Evolutionary conservation across 768 basidiomycete species (phyloP).

Genomic region (Crepidotus variabilis): DNA sequence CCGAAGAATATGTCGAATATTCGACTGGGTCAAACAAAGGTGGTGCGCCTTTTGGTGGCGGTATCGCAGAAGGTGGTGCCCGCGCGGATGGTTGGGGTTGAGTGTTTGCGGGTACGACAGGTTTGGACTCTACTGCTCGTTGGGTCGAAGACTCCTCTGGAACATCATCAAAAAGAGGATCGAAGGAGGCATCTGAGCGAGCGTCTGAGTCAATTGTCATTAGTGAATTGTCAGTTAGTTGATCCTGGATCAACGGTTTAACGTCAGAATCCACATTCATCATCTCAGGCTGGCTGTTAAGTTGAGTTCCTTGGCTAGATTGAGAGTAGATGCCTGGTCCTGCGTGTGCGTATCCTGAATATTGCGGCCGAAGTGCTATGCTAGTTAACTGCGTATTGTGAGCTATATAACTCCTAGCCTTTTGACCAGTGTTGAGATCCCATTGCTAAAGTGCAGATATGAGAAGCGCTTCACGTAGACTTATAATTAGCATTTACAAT

Average conservation of each 20-base stretch:
- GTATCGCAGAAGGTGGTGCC: conserved; percentile 31
- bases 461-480: not conserved
- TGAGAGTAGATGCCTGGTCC: conserved; percentile 17
- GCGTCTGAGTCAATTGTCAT: conserved; percentile 45
- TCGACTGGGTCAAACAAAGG: conserved; percentile 61
- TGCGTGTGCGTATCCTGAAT: conserved; percentile 29
- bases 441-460: conserved; percentile 69
- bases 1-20: conserved; percentile 69
- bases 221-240: conserved; percentile 12
- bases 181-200: conserved; percentile 78
- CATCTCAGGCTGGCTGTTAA: not conserved
- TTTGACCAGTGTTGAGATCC: conserved; percentile 92
- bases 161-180: conserved; percentile 86
- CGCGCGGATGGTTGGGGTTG: conserved; percentile 22
- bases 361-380: conserved; percentile 70
- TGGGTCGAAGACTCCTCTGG: conserved; percentile 14
- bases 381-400: conserved; percentile 85
- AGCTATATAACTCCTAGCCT: conserved; percentile 69
- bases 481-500: conserved; percentile 47
- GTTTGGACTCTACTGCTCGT: conserved; percentile 16
- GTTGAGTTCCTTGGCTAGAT: conserved; percentile 5
- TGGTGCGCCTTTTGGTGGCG: conserved; percentile 71
- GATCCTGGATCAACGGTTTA: not conserved
- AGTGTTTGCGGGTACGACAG: conserved; percentile 19
- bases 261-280: conserved; percentile 13